Base-by-base conservation (phyloP, 176 grass and related monocot species). In the Bothriochloa decipiens region DNA sequence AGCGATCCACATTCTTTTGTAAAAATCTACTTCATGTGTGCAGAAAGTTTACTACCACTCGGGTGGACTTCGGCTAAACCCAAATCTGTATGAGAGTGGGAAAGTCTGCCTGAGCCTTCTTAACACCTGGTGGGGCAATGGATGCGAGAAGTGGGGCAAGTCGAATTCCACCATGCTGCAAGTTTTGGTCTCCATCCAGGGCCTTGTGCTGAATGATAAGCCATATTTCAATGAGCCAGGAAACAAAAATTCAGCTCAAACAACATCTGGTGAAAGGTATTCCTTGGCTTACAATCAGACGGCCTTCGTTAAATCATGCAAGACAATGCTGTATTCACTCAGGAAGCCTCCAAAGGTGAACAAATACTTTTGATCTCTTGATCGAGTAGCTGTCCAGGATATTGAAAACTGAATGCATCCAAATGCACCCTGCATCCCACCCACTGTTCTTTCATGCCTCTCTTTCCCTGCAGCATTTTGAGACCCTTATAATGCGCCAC, bases 51-150 rank as follows among this genome's bases (percentile, higher is more conserved):
- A 92, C 77, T 95, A 95, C 52, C 90, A 90, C 23, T 95, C 93
- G 7, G 92, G 93, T 70, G 93, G 93, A 55, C 93, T 95, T 79
- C 88, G 90, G 53, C 28, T 92, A 16, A 95, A 95, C 49, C 90
- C 93, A 18, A 95, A 95, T 71, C 76, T 94, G 79, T 94, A 94
- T 27, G 90, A 76, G 72, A 90, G 74, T 69, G 92, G 92, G 39
- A 94, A 92, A 61, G 90, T 94, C 76, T 94, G 92, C 79, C 90
- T 94, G 80, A 94, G 92, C 75, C 90, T 94, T 75, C 79, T 94
- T n/a, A 94, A 94, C 80, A 94, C 92, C 50, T 94, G 92, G 92
- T 68, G 78, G 76, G 92, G 92, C 68, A 86, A 57, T 65, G 92
- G 92, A 55, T 92, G 90, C 36, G 87, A 94, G 80, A 92, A 50